Conservation (phyloP, 441 rosid genomes). For the Croton laevigatus region DNA sequence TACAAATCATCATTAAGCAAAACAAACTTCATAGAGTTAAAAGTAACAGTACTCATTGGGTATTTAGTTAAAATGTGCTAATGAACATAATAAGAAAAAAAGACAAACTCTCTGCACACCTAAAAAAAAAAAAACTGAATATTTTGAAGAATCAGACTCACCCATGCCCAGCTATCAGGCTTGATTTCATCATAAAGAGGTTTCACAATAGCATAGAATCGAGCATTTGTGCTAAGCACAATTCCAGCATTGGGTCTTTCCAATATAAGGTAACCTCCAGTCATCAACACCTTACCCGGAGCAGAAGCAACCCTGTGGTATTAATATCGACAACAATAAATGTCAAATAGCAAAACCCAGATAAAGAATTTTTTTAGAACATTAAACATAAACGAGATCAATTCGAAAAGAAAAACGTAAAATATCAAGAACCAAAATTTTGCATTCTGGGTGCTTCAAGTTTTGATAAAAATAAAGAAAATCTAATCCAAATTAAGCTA, state of each 20-base stretch:
- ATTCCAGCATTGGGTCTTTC: slow-evolving; percentile 95
- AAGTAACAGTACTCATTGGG: background rate
- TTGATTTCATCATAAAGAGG: slow-evolving; percentile 61
- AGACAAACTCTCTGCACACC: background rate
- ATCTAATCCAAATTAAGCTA: background rate
- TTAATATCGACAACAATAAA: slow-evolving; percentile 5
- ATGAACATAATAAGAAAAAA: background rate
- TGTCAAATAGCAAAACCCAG: background rate
- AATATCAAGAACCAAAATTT: background rate
- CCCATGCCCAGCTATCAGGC: slow-evolving; percentile 91
- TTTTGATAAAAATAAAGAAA: background rate
- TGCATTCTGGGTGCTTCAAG: background rate
- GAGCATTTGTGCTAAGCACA: slow-evolving; percentile 78
- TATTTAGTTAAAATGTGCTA: background rate
- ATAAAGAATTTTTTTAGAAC: background rate
- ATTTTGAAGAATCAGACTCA: slow-evolving; percentile 25
- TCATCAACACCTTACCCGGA: slow-evolving; percentile 93
- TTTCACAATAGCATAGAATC: slow-evolving; percentile 84
- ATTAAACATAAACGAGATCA: background rate
- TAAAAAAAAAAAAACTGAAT: background rate
- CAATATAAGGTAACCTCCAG: slow-evolving; percentile 89
- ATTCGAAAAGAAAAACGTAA: background rate
- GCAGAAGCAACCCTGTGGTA: slow-evolving; percentile 81
- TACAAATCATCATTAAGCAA: background rate
- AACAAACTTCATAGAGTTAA: background rate